Conservation (phyloP, 148 eudicot species). For the Chenopodium album region DNA sequence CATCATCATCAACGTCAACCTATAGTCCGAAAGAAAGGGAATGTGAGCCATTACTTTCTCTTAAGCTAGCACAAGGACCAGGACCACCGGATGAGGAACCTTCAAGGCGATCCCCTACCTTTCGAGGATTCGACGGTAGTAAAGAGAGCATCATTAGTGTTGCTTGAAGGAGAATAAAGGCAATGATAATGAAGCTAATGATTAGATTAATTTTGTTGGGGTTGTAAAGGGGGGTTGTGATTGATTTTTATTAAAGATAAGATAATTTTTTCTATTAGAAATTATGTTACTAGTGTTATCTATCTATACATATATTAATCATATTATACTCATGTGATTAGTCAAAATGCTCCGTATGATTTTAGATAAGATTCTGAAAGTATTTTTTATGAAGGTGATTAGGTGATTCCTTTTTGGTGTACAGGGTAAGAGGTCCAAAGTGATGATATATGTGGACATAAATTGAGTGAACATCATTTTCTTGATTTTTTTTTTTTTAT, state of each 20-base stretch:
- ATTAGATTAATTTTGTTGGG: conserved; percentile 4
- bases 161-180: conserved; percentile 39
- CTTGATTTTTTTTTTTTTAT: conserved; percentile 12
- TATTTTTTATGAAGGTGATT: conserved; percentile 6
- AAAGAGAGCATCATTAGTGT: conserved; percentile 83
- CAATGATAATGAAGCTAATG: conserved; percentile 1
- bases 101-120: conserved; percentile 26
- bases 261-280: conserved; percentile 9
- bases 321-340: conserved; percentile 14
- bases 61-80: conserved; percentile 36
- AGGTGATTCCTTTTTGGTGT: conserved; percentile 30
- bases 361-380: conserved; percentile 23
- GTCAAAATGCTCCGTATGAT: conserved; percentile 22
- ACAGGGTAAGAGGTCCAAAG: conserved; percentile 20
- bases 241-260: conserved; percentile 4
- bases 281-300: not conserved
- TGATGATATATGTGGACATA: conserved; percentile 18
- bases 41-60: conserved; percentile 40
- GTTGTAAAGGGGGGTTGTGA: conserved; percentile 5
- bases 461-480: conserved; percentile 28
- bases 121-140: conserved; percentile 47
- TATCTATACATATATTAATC: conserved; percentile 8
- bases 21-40: conserved; percentile 17
- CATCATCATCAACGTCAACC: conserved; percentile 28
- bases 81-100: conserved; percentile 29